Evolutionary conservation across 2,329 filamentous ascomycete genomes (phyloP), one percentile per base, ranked within the genome.

Genomic region (Coniochaeta sp.): DNA sequence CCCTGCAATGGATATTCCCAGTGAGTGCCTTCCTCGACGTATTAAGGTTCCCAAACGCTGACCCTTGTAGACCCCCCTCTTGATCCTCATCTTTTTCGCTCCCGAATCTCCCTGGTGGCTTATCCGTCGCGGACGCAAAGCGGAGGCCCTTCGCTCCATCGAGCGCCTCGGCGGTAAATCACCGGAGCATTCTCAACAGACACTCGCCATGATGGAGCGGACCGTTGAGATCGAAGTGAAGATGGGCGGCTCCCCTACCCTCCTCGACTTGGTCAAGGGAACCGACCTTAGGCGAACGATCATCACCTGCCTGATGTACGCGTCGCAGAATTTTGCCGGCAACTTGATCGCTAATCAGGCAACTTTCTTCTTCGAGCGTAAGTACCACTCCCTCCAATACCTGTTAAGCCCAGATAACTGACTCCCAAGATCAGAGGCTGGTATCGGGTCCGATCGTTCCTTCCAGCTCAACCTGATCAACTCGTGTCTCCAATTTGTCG

Each of bases 331-430:
- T 65, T 72, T 87, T n/a, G 81, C 82, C 4, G 84, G 84, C 63
- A 86, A 86, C 65, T 74, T 86, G 55, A 84, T 87, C 61, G 83
- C 84, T 66, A 86, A 86, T 65, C 84, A 87, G 67, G 82, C 84
- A 22, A 79, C 82, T 36, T 86, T 79, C 68, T 87, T 87, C 71
- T 87, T 87, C 66, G 68, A 75, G 63, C 80, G 77, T 79, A 65
- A 71, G 77, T 75, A 32, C 9, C 4, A 9, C 30, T 32, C 12
- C 7, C 12, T 12, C 34, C 12, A 7, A 12, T 36, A 8, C 9
- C 34, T 12, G 5, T 36, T 12, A 8, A 36, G 34, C 34, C 4
- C 3, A 3, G 34, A 9, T 3, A 6, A 28, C 52, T 55, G n/a
- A 55, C 52, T n/a, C 26, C 52, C 16, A 7, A 28, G 14, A 57